Conservation (phyloP, 352 stramenopile species). For the Phytophthora lateralis region DNA sequence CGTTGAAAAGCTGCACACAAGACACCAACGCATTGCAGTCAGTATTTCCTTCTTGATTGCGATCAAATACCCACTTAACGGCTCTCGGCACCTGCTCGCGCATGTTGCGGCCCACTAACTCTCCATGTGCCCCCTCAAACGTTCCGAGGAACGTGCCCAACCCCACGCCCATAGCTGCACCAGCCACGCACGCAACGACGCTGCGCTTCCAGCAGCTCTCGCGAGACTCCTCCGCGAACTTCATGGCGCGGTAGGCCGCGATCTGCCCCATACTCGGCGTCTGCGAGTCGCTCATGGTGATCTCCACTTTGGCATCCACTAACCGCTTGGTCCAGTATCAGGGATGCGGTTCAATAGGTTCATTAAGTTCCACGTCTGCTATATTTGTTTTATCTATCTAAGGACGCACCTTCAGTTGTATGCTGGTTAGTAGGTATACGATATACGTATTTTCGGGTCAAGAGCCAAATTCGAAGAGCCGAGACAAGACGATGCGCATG, state of each 20-base stretch:
- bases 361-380: background rate
- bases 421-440: background rate
- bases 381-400: no score
- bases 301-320: constrained; percentile 4
- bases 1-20: constrained; percentile 71
- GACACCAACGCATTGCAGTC: constrained; percentile 1
- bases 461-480: constrained; percentile 2
- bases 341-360: background rate
- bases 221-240: constrained; percentile 81
- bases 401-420: background rate
- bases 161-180: constrained; percentile 78
- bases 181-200: constrained; percentile 72
- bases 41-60: background rate
- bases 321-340: background rate
- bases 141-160: constrained; percentile 88
- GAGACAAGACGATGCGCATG: constrained; percentile 53
- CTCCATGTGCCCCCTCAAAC: constrained; percentile 86
- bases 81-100: constrained; percentile 63
- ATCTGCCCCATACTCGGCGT: constrained; percentile 41
- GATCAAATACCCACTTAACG: background rate
- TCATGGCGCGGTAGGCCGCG: constrained; percentile 51
- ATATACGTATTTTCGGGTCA: background rate
- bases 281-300: constrained; percentile 26
- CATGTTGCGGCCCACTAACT: constrained; percentile 86
- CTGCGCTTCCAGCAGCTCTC: constrained; percentile 89